These are phyloP conservation scores for Sphagnum contortum DNA, from an alignment of 225 moss, liverwort and hornwort genomes.

Conservation along the genomic window DNA sequence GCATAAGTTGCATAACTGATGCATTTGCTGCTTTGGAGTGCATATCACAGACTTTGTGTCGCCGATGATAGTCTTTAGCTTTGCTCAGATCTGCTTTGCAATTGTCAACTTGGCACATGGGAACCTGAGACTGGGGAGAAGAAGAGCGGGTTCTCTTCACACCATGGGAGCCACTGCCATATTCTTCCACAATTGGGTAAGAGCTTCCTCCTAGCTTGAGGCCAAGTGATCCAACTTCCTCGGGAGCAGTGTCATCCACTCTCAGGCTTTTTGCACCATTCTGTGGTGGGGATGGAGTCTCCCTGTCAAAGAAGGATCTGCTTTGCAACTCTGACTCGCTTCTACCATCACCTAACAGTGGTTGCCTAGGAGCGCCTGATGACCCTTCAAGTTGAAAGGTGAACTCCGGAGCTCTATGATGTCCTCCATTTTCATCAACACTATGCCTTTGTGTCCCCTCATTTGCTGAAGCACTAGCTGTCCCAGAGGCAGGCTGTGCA, in stretches of 20 bases:
- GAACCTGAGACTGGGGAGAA: conserved; percentile 71
- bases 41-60: conserved; percentile 92
- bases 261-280: conserved; percentile 49
- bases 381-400: conserved; percentile 37
- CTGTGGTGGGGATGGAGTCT: conserved; percentile 35
- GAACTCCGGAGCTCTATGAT: conserved; percentile 16
- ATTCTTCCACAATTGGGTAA: conserved; percentile 55
- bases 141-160: conserved; percentile 73
- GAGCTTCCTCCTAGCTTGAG: conserved; percentile 75
- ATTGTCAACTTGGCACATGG: conserved; percentile 82
- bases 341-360: conserved; percentile 35
- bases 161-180: conserved; percentile 35
- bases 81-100: conserved; percentile 72
- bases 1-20: conserved; percentile 53
- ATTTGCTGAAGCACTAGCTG: conserved; percentile 8
- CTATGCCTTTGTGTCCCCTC: conserved; percentile 19
- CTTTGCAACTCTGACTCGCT: conserved; percentile 32
- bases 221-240: conserved; percentile 59
- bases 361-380: conserved; percentile 22
- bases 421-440: conserved; percentile 14
- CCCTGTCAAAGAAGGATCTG: conserved; percentile 23
- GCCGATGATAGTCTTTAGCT: conserved; percentile 93
- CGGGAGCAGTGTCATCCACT: conserved; percentile 67
- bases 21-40: conserved; percentile 84
- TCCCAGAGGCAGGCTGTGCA: conserved; percentile 47